Percentiles rank a stretch among this genome's conserved stretches.
phyloP scores from a whole-genome alignment of 495 filamentous ascomycete genomes.

The Durotheca rogersii region DNA sequence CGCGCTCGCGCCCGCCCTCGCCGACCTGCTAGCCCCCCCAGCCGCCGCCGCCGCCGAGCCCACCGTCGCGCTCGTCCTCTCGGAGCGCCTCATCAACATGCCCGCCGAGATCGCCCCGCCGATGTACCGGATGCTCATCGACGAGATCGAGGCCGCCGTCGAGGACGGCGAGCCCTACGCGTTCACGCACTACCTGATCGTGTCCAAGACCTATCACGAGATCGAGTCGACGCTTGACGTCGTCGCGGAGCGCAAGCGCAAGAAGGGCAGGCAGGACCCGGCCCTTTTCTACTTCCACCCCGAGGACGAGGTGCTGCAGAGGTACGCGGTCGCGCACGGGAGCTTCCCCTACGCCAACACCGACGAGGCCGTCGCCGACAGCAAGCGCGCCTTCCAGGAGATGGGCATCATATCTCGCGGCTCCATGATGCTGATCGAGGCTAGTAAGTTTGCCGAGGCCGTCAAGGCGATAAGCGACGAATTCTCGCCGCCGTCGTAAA shows the following conservation, averaged over 20 bases:
- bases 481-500: slow-evolving; percentile 51
- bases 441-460: slow-evolving; percentile 62
- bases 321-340: slow-evolving; percentile 64
- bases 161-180: slow-evolving; percentile 90
- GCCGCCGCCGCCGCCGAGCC: too few species aligned
- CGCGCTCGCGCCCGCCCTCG: slow-evolving; percentile 53
- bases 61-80: slow-evolving; percentile 78
- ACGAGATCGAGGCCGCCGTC: slow-evolving; percentile 87
- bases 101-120: slow-evolving; percentile 87
- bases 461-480: slow-evolving; percentile 72
- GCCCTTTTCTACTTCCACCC: slow-evolving; percentile 86
- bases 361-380: slow-evolving; percentile 77
- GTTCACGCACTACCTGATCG: slow-evolving; percentile 88
- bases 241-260: slow-evolving; percentile 62
- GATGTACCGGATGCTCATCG: slow-evolving; percentile 93
- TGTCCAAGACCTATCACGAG: slow-evolving; percentile 89
- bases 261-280: slow-evolving; percentile 67
- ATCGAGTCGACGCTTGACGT: slow-evolving; percentile 76
- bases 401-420: slow-evolving; percentile 82
- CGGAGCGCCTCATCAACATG: slow-evolving; percentile 93
- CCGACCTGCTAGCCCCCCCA: slow-evolving; percentile 57
- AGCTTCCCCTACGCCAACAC: slow-evolving; percentile 76
- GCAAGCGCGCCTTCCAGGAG: slow-evolving; percentile 92
- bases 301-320: slow-evolving; percentile 88
- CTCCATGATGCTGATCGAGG: slow-evolving; percentile 76